phyloP scores from a whole-genome alignment of 75 land plant species.

The Pseudotsuga menziesii region DNA sequence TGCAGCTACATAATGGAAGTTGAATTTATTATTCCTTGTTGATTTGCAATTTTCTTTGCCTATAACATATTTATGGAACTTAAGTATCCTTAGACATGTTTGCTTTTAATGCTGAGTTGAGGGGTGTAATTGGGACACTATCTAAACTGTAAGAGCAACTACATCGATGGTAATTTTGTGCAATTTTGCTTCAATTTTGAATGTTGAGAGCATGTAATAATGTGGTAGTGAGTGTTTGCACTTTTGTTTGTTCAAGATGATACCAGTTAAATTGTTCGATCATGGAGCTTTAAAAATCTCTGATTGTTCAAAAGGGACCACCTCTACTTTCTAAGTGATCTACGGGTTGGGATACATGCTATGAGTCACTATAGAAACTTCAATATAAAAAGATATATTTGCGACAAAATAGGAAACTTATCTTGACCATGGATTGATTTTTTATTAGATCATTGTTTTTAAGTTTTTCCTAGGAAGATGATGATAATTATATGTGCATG shows the following conservation, averaged over 20 bases:
- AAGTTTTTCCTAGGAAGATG: neutral
- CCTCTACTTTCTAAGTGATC: neutral
- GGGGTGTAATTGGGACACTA: too few species aligned
- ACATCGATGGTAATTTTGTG: too few species aligned
- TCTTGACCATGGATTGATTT: neutral
- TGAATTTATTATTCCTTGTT: too few species aligned
- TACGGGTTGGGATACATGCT: neutral
- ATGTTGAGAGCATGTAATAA: neutral
- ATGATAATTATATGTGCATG: neutral
- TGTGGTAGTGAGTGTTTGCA: neutral
- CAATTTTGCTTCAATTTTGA: too few species aligned
- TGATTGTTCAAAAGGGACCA: neutral
- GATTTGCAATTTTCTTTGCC: too few species aligned
- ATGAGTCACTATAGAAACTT: neutral
- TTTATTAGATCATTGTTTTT: too few species aligned
- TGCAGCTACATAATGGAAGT: too few species aligned
- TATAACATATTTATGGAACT: too few species aligned
- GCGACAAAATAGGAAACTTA: neutral
- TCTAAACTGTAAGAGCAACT: too few species aligned
- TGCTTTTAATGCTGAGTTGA: too few species aligned
- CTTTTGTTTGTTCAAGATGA: neutral
- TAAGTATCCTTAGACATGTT: too few species aligned
- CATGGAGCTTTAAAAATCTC: neutral
- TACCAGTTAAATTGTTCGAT: neutral
- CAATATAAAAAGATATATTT: too few species aligned